These are phyloP conservation scores for Saitozyma podzolica DNA, from an alignment of 768 basidiomycete genomes.

Conservation along the genomic window DNA sequence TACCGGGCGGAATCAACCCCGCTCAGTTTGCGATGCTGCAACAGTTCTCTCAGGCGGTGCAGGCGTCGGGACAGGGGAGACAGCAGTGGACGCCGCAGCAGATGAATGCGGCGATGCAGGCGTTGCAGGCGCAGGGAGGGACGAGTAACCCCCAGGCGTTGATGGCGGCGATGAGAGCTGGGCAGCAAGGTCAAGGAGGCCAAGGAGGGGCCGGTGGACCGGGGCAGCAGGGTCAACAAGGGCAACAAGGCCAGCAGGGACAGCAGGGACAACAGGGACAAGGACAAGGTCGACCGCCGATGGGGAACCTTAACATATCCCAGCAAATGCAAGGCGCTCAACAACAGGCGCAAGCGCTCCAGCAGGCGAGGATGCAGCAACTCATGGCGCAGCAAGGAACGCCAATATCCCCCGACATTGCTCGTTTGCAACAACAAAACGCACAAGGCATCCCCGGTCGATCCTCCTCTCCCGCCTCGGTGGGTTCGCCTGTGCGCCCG, in stretches of 20 bases:
- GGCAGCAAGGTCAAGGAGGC: conserved; percentile 11
- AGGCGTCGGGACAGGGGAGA: conserved; percentile 10
- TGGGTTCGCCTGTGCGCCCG: neutral
- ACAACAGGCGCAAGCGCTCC: neutral
- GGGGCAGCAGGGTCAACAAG: too few species aligned
- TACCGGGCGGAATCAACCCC: conserved; percentile 18
- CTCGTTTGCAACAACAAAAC: conserved; percentile 4
- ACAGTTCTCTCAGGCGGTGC: conserved; percentile 23
- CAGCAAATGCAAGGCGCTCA: neutral
- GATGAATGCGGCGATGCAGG: conserved; percentile 25
- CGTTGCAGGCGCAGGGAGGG: conserved; percentile 19
- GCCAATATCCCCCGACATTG: conserved; percentile 8
- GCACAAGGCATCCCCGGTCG: neutral
- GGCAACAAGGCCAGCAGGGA: conserved; percentile 1
- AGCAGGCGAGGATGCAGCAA: conserved; percentile 1
- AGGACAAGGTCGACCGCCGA: neutral
- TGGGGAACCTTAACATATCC: neutral
- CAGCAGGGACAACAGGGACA: conserved; percentile 1
- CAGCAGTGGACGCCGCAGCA: conserved; percentile 29
- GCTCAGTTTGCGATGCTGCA: conserved; percentile 31
- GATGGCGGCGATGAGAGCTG: conserved; percentile 23
- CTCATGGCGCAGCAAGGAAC: conserved; percentile 1
- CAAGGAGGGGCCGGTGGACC: neutral
- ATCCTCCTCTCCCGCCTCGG: neutral
- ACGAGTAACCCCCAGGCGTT: conserved; percentile 10